Percentiles rank a stretch among this genome's conserved stretches.
These are phyloP conservation scores for Periconia digitata DNA, from an alignment of 2,329 filamentous ascomycete species.

Conservation along the genomic window DNA sequence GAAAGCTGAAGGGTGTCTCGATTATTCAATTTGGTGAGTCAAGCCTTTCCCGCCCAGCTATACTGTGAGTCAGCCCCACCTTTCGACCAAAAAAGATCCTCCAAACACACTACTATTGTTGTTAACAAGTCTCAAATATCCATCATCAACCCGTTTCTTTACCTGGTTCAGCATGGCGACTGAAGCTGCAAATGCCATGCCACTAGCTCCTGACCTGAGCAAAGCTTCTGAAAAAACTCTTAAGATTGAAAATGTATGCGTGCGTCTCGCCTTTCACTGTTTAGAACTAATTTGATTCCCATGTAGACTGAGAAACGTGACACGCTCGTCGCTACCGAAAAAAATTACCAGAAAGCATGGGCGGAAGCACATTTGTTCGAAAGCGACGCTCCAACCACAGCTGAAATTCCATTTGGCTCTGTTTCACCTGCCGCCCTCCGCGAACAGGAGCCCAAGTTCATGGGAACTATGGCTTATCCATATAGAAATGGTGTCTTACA, in stretches of 20 bases:
- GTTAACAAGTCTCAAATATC: no score
- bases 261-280: background rate
- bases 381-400: slow-evolving; percentile 75
- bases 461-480: slow-evolving; percentile 71
- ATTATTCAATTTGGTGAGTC: no score
- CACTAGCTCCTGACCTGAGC: no score
- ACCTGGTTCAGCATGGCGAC: no score
- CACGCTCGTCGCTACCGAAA: slow-evolving; percentile 77
- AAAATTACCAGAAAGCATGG: slow-evolving; percentile 90
- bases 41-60: no score
- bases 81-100: no score
- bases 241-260: background rate
- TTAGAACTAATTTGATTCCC: background rate
- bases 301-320: slow-evolving; percentile 77
- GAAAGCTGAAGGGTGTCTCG: no score
- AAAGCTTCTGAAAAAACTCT: background rate
- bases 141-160: no score
- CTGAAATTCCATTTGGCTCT: slow-evolving; percentile 74
- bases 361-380: slow-evolving; percentile 77
- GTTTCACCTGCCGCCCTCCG: slow-evolving; percentile 74
- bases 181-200: no score
- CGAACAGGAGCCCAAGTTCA: slow-evolving; percentile 85
- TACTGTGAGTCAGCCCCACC: no score
- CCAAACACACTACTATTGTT: no score
- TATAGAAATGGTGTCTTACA: slow-evolving; percentile 62